A percentile compares a stretch with the other conserved stretches of the same genome.
phyloP scores from a whole-genome alignment of 192 early-diverging fungal genomes.

The Podila horticola region DNA sequence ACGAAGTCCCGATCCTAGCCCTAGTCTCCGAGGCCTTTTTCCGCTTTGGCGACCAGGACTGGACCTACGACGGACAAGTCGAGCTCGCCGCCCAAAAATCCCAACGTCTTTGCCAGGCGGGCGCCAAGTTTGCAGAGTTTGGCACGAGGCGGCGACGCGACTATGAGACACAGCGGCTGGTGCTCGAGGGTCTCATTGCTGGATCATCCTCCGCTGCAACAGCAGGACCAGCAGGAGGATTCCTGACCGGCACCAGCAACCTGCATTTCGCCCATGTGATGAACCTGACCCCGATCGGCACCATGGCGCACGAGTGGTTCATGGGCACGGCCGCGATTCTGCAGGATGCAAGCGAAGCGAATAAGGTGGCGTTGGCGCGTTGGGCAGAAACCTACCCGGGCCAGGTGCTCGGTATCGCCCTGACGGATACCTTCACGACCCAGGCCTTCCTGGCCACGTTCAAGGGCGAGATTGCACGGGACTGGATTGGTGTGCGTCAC shows the following conservation, averaged over 20 bases:
- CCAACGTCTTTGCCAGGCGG: constrained; percentile 55
- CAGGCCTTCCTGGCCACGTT: constrained; percentile 72
- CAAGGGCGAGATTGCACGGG: constrained; percentile 57
- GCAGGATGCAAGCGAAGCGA: constrained; percentile 67
- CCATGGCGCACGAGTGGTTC: constrained; percentile 79
- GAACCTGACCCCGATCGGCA: constrained; percentile 54
- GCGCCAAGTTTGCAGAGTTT: constrained; percentile 82
- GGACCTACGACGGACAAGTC: constrained; percentile 69
- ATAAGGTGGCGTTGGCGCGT: constrained; percentile 64
- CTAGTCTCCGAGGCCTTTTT: constrained; percentile 79
- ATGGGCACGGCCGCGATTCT: constrained; percentile 78
- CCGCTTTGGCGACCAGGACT: constrained; percentile 73
- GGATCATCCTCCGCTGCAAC: constrained; percentile 10
- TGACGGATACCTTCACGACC: constrained; percentile 81
- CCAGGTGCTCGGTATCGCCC: constrained; percentile 66
- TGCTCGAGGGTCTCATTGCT: constrained; percentile 59
- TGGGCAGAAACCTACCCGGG: constrained; percentile 70
- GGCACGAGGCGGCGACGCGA: constrained; percentile 78
- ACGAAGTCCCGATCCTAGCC: constrained; percentile 77
- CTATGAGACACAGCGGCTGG: constrained; percentile 72
- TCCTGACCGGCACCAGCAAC: constrained; percentile 75
- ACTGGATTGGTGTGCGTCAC: constrained; percentile 72
- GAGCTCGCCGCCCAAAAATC: constrained; percentile 65
- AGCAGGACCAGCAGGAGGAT: constrained; percentile 46
- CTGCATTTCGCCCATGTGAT: constrained; percentile 70